Evolutionary conservation across 2,329 filamentous ascomycete genomes (phyloP).

Genomic region (Trichothecium roseum): DNA sequence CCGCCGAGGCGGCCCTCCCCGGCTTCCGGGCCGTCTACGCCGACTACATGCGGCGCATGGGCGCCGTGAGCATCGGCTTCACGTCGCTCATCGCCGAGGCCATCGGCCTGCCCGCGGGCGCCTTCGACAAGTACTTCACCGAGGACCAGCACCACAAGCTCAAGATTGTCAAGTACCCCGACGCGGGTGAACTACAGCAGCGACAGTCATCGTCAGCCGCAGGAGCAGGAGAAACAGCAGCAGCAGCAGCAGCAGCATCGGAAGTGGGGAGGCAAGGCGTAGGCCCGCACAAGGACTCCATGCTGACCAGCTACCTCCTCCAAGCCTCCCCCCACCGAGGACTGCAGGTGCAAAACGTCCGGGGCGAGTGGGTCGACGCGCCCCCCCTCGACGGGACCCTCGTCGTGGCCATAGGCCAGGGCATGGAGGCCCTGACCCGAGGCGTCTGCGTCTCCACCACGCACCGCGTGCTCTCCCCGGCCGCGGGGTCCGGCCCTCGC

Average conservation of each 20-base stretch:
- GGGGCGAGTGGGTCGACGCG: constrained; percentile 73
- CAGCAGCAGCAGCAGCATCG: constrained; percentile 16
- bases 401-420: constrained; percentile 81
- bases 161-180: constrained; percentile 82
- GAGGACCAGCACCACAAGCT: constrained; percentile 73
- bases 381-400: constrained; percentile 66
- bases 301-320: constrained; percentile 72
- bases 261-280: constrained; percentile 47
- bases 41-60: constrained; percentile 71
- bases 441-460: constrained; percentile 77
- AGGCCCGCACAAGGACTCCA: constrained; percentile 76
- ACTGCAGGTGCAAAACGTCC: constrained; percentile 72
- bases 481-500: constrained; percentile 57
- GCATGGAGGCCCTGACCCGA: constrained; percentile 72
- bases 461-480: constrained; percentile 69
- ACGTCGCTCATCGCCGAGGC: constrained; percentile 75
- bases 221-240: too few species aligned
- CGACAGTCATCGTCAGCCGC: too few species aligned
- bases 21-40: constrained; percentile 58
- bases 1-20: constrained; percentile 50
- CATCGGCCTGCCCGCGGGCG: constrained; percentile 57
- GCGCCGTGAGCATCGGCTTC: constrained; percentile 59
- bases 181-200: constrained; percentile 19
- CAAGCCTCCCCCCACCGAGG: constrained; percentile 69
- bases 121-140: constrained; percentile 75